A percentile compares a stretch with the other conserved stretches of the same genome.
Evolutionary conservation across 257 asterid species (phyloP).

Genomic region (Salvia miltiorrhiza): DNA sequence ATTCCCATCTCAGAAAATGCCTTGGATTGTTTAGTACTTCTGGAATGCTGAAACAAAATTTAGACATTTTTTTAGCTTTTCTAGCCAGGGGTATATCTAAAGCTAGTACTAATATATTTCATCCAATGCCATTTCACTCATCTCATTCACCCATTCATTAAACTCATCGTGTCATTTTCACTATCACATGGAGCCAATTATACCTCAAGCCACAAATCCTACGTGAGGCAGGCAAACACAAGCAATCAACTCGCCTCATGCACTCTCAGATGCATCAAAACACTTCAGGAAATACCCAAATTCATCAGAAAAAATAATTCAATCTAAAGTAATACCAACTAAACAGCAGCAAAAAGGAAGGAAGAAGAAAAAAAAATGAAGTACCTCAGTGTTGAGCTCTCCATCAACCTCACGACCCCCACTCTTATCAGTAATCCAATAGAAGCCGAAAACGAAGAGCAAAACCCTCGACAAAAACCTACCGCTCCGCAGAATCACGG

Average conservation of each 20-base stretch:
- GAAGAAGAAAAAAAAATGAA: background rate
- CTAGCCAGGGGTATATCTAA: background rate
- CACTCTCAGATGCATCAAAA: background rate
- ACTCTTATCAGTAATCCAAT: constrained; percentile 50
- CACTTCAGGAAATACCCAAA: background rate
- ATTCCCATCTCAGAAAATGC: background rate
- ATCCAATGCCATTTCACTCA: background rate
- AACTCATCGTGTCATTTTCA: background rate
- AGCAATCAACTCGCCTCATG: background rate
- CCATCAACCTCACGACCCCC: constrained; percentile 28
- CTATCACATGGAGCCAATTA: background rate
- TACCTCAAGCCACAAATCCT: background rate
- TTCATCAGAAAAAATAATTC: background rate
- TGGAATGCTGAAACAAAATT: background rate
- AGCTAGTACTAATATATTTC: background rate
- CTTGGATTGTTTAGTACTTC: background rate
- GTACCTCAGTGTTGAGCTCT: constrained; percentile 44
- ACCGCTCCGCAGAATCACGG: constrained; percentile 60
- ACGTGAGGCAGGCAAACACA: background rate
- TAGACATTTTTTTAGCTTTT: background rate
- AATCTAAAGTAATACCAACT: background rate
- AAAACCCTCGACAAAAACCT: constrained; percentile 59
- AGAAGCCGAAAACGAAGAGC: constrained; percentile 82
- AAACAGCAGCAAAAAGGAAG: background rate
- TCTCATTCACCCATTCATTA: background rate